Evolutionary conservation across 768 basidiomycete species (phyloP).

Genomic region (Gymnopilus dilepis): DNA sequence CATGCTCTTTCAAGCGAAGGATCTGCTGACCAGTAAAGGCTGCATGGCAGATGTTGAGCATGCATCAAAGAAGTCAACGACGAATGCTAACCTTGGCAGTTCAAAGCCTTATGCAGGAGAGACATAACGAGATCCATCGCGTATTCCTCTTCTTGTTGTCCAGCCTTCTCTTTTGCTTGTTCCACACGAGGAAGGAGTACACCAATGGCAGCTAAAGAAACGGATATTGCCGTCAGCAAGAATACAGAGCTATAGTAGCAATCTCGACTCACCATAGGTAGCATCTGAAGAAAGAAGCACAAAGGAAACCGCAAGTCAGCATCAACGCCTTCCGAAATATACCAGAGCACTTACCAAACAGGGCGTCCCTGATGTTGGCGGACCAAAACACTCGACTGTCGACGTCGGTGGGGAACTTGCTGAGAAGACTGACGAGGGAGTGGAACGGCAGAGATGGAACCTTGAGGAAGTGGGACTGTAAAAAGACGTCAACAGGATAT

Average conservation of each 20-base stretch:
- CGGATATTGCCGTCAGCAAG: conserved; percentile 15
- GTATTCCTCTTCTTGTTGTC: conserved; percentile 40
- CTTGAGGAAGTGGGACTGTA: conserved; percentile 85
- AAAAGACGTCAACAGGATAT: conserved; percentile 19
- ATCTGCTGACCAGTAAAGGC: conserved; percentile 71
- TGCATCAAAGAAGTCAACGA: not conserved
- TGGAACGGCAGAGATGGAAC: conserved; percentile 84
- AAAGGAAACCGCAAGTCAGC: too few relatives aligned
- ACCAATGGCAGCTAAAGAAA: conserved; percentile 54
- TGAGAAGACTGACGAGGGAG: conserved; percentile 72
- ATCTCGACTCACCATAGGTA: conserved; percentile 35
- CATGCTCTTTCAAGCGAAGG: conserved; percentile 49
- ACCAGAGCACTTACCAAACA: conserved; percentile 65
- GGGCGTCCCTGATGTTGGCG: conserved; percentile 58
- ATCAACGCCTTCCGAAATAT: too few relatives aligned
- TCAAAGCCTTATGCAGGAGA: conserved; percentile 55
- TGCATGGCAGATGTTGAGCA: conserved; percentile 30
- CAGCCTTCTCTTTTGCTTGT: conserved; percentile 29
- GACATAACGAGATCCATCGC: conserved; percentile 42
- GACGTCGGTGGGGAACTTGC: conserved; percentile 78
- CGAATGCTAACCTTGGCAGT: conserved; percentile 58
- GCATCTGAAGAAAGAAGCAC: too few relatives aligned
- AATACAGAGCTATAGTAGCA: conserved; percentile 5
- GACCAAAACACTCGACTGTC: conserved; percentile 83
- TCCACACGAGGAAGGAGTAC: conserved; percentile 58